Conservation (phyloP, 768 basidiomycete species). For the Tylopilus intermedius region DNA sequence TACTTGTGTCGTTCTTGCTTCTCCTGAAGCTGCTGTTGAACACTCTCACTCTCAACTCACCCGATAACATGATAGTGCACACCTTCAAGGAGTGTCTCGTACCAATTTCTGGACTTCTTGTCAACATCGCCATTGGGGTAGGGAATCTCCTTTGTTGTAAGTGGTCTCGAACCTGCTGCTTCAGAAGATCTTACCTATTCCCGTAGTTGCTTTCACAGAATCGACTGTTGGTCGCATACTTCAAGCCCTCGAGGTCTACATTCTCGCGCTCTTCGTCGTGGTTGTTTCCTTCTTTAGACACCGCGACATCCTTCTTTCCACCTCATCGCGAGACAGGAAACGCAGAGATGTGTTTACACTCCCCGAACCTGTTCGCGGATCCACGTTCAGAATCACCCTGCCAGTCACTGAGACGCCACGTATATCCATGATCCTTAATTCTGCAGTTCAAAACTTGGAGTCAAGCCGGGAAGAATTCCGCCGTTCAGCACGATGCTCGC, state of each 20-base stretch:
- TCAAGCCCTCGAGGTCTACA: constrained; percentile 58
- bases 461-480: constrained; percentile 12
- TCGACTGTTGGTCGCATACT: constrained; percentile 62
- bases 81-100: constrained; percentile 44
- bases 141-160: constrained; percentile 56
- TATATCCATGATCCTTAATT: constrained; percentile 15
- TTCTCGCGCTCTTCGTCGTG: constrained; percentile 55
- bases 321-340: neutral
- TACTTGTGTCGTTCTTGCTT: constrained; percentile 53
- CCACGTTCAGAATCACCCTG: constrained; percentile 22
- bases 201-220: constrained; percentile 63
- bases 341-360: constrained; percentile 11
- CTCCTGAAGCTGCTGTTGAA: constrained; percentile 62
- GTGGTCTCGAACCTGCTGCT: constrained; percentile 25
- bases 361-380: constrained; percentile 24
- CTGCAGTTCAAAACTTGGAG: constrained; percentile 3
- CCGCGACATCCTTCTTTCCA: constrained; percentile 3
- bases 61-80: constrained; percentile 36
- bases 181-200: constrained; percentile 9
- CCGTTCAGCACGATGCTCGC: constrained; percentile 18
- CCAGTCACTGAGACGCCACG: constrained; percentile 26
- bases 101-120: constrained; percentile 47
- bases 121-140: constrained; percentile 50
- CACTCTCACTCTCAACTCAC: constrained; percentile 38
- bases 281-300: constrained; percentile 38